phyloP scores from a whole-genome alignment of 805 yeast genomes.

The Priceomyces medius region DNA sequence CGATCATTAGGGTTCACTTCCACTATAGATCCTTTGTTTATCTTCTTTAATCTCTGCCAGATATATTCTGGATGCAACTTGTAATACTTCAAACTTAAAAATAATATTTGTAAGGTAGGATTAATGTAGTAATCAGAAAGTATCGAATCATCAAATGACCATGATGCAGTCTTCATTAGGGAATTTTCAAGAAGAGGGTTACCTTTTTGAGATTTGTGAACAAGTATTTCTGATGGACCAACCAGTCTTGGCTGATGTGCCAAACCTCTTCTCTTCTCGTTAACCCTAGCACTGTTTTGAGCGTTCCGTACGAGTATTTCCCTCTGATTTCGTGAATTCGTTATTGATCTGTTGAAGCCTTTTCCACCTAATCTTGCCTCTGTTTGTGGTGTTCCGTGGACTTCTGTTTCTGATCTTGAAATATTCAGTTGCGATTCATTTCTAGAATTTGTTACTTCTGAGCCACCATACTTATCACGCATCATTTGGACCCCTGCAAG shows the following conservation, averaged over 20 bases:
- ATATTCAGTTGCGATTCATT: background rate
- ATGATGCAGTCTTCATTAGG: constrained; percentile 48
- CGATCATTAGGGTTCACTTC: constrained; percentile 33
- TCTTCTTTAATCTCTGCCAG: constrained; percentile 50
- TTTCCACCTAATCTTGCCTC: background rate
- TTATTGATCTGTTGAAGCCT: background rate
- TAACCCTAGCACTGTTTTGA: background rate
- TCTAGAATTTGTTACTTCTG: background rate
- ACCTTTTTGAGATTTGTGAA: constrained; percentile 66
- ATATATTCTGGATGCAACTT: constrained; percentile 76
- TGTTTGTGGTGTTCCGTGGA: background rate
- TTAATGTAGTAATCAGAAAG: constrained; percentile 62
- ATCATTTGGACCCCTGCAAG: constrained; percentile 66
- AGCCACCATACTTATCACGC: constrained; percentile 42
- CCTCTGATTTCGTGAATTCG: background rate
- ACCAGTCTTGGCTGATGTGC: constrained; percentile 7
- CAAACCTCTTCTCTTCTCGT: background rate
- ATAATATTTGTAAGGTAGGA: constrained; percentile 54
- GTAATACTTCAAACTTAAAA: constrained; percentile 69
- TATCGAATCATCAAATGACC: constrained; percentile 56
- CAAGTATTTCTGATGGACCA: constrained; percentile 37
- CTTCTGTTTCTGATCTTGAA: background rate
- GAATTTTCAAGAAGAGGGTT: constrained; percentile 62
- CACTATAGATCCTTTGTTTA: constrained; percentile 32
- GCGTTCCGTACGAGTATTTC: background rate